Percentiles rank a stretch among this genome's conserved stretches.
These are phyloP conservation scores for Cryptococcus depauperatus DNA, from an alignment of 1,284 basidiomycete genomes.

Conservation along the genomic window DNA sequence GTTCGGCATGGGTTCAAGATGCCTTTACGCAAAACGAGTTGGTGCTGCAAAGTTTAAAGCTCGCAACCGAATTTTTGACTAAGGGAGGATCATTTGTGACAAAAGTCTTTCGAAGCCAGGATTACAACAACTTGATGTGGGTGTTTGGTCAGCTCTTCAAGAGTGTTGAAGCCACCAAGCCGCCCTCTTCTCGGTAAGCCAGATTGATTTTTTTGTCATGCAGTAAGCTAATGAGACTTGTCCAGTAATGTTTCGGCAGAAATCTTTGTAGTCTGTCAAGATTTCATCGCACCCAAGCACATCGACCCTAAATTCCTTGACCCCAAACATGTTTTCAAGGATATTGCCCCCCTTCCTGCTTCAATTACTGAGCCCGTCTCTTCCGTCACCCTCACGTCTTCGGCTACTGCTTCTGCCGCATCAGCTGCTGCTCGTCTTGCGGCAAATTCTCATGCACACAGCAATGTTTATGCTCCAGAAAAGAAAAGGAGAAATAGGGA, in stretches of 20 bases:
- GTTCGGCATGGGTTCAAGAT: slow-evolving; percentile 98
- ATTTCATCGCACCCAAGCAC: slow-evolving; percentile 87
- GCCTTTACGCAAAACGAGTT: slow-evolving; percentile 97
- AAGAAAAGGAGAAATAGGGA: slow-evolving; percentile 90
- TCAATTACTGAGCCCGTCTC: slow-evolving; percentile 34
- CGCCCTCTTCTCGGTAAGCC: slow-evolving; percentile 82
- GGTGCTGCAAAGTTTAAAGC: slow-evolving; percentile 88
- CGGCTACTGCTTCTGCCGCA: slow-evolving; percentile 29
- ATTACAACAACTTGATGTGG: slow-evolving; percentile 99
- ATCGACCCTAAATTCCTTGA: slow-evolving; percentile 99
- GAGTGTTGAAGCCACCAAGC: slow-evolving; percentile 97
- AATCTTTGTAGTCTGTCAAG: slow-evolving; percentile 97
- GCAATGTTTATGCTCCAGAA: slow-evolving; percentile 94
- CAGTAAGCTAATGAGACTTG: not conserved
- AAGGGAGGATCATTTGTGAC: slow-evolving; percentile 96
- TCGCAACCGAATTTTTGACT: slow-evolving; percentile 89
- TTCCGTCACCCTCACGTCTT: slow-evolving; percentile 17
- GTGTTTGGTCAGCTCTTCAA: slow-evolving; percentile 96
- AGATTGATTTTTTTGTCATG: not conserved
- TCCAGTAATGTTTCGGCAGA: slow-evolving; percentile 95
- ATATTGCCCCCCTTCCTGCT: slow-evolving; percentile 51
- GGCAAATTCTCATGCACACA: slow-evolving; percentile 48
- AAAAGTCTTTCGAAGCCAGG: slow-evolving; percentile 96
- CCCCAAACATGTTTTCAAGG: slow-evolving; percentile 96
- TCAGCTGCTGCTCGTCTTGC: slow-evolving; percentile 29